Evolutionary conservation across 257 asterid species (phyloP), one percentile per base, ranked within the genome.

Genomic region (Solanum chaucha): DNA sequence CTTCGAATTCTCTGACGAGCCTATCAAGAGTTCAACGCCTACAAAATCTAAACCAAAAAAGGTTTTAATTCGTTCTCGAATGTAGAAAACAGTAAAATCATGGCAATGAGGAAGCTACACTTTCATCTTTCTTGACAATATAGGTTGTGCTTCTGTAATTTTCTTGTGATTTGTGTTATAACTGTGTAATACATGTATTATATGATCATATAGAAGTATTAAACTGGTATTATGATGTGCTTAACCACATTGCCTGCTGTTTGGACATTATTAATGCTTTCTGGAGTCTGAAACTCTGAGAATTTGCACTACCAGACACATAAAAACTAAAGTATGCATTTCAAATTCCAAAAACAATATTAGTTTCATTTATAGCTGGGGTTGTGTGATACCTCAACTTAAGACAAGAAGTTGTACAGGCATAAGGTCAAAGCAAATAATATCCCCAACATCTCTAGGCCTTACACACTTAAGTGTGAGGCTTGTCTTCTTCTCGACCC

Each of bases 61-160:
- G 89, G 86, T 91, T 88, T 93, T 93, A 86, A 94, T 94, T 36
- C 98, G 95, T 35, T 94, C 98, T 5, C 92, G 98, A 58, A 92
- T 94, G 70, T 93, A 89, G 87, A 87, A 64, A n/a, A 17, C 77
- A 58, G 70, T 4, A 44, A 14, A 51, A 51, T 51, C n/a, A 86
- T 65, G 85, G n/a, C 41, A 40, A 30, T 81, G 51, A 38, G 28
- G 14, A 17, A 15, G 61, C 67, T 34, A 55, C 55, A 24, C 17
- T 30, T 38, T 28, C 40, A 70, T 73, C 82, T 73, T 73, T 24
- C 82, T 73, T 40, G 55, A 40, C 83, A 75, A 71, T 75, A n/a
- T 75, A 22, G 59, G 32, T 38, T 71, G 24, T 75, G 74, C 58
- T 72, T 30, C 30, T 74, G 35, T 20, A 36, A 20, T 86, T 7